A percentile compares a stretch with the other conserved stretches of the same genome.
phyloP scores from a whole-genome alignment of 768 basidiomycete species.

The Boletales sp. region DNA sequence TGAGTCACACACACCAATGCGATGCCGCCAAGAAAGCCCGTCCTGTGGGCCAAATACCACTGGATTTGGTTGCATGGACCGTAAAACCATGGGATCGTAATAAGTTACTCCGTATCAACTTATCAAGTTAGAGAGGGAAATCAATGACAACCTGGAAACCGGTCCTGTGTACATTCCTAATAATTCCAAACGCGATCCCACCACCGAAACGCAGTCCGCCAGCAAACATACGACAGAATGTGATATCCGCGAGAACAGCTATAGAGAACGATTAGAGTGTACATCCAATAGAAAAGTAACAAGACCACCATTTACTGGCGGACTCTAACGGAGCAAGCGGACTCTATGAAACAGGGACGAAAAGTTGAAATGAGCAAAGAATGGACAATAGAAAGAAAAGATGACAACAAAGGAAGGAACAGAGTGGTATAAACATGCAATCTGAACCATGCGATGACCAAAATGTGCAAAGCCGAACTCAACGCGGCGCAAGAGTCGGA shows the following conservation, averaged over 20 bases:
- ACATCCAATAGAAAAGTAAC: no score
- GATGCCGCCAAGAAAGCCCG: no score
- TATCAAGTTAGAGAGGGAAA: no score
- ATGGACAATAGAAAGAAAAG: not conserved
- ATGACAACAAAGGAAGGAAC: not conserved
- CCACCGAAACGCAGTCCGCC: not conserved
- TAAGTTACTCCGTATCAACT: no score
- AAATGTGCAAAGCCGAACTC: not conserved
- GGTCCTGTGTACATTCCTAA: no score
- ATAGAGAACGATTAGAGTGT: not conserved
- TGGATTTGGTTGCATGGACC: no score
- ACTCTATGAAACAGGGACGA: not conserved
- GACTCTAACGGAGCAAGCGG: not conserved
- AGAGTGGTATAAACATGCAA: conserved; percentile 13
- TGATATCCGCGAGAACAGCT: not conserved
- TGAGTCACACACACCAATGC: no score
- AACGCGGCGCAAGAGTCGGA: no score
- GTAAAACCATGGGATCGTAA: no score
- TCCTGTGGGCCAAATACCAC: no score
- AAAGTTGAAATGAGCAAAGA: not conserved
- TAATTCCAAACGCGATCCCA: not conserved
- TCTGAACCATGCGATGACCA: conserved; percentile 1
- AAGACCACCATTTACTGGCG: no score
- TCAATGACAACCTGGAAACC: no score
- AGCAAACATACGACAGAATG: not conserved